Evolutionary conservation across 306 rosid species (phyloP).

Genomic region (Rosa persica): DNA sequence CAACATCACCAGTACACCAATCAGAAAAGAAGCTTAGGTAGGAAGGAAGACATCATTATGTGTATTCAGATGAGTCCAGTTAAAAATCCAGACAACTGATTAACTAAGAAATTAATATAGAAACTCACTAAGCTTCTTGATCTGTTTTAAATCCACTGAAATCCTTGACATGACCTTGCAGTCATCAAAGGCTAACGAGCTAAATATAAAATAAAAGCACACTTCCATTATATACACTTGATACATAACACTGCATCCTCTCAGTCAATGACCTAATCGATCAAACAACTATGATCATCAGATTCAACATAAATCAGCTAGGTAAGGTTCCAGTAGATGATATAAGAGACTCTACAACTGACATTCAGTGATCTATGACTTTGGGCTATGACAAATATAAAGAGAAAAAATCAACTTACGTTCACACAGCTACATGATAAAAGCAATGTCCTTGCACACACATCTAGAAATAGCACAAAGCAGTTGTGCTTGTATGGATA

Average conservation of each 20-base stretch:
- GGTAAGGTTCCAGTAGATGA: background rate
- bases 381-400: background rate
- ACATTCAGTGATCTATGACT: background rate
- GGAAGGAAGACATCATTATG: background rate
- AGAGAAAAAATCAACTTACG: background rate
- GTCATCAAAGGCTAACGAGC: background rate
- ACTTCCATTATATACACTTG: background rate
- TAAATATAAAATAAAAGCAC: background rate
- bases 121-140: background rate
- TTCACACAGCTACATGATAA: background rate
- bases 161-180: slow-evolving; percentile 10
- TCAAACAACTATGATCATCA: background rate
- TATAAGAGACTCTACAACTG: background rate
- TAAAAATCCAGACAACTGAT: background rate
- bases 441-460: background rate
- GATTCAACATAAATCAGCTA: background rate
- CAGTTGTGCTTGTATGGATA: background rate
- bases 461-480: background rate
- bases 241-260: background rate
- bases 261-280: background rate
- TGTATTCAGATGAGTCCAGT: background rate
- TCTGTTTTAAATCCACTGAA: background rate
- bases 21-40: background rate
- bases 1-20: background rate
- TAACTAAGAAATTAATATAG: background rate